A percentile compares a stretch with the other conserved stretches of the same genome.
Conservation (phyloP, 148 eudicot species). For the Cornus florida region DNA sequence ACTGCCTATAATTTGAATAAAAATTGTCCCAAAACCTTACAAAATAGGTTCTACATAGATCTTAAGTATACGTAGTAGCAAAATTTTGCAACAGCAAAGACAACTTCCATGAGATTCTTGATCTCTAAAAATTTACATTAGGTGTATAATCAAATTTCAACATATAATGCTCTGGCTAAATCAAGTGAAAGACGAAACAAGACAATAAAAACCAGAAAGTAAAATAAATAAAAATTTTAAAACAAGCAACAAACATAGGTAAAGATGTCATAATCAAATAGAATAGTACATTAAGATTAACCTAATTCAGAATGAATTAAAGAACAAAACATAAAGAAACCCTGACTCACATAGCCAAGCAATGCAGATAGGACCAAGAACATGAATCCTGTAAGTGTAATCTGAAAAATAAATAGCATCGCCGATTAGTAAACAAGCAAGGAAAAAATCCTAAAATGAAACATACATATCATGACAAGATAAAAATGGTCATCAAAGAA, state of each 20-base stretch:
- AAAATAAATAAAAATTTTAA: no score
- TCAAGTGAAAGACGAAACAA: no score
- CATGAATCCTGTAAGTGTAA: constrained; percentile 84
- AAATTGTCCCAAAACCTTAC: not conserved
- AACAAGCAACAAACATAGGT: not conserved
- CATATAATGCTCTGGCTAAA: no score
- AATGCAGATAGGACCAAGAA: constrained; percentile 73
- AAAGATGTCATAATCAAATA: not conserved
- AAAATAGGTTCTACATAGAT: not conserved
- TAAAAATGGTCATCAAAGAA: not conserved
- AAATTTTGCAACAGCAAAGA: not conserved
- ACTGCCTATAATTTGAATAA: not conserved
- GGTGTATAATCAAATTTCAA: no score
- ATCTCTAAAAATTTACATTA: no score
- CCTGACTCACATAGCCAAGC: constrained; percentile 68
- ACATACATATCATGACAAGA: not conserved
- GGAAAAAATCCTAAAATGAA: not conserved
- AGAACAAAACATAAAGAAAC: not conserved
- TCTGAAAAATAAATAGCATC: constrained; percentile 34
- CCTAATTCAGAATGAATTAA: not conserved
- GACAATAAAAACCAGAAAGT: not conserved
- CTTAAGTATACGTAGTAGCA: not conserved
- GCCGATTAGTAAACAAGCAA: constrained; percentile 6
- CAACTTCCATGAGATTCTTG: no score
- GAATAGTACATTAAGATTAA: not conserved